Conservation (phyloP, 768 basidiomycete species). For the Crucibulum laeve region DNA sequence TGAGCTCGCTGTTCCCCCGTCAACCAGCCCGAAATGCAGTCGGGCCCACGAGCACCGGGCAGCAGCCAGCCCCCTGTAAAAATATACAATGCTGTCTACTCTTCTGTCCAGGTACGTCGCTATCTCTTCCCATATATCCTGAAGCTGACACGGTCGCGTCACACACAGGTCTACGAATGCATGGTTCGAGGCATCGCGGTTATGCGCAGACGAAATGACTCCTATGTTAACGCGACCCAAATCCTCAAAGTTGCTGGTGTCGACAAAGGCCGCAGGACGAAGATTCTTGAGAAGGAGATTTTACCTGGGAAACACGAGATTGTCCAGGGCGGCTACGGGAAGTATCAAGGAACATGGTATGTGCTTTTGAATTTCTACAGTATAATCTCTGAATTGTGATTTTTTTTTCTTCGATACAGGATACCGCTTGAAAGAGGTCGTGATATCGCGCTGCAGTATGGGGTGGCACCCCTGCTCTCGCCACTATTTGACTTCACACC, state of each 20-base stretch:
- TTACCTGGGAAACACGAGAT: slow-evolving; percentile 95
- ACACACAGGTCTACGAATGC: slow-evolving; percentile 85
- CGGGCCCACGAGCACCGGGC: slow-evolving; percentile 36
- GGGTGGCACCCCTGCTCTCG: slow-evolving; percentile 80
- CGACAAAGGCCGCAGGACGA: slow-evolving; percentile 93
- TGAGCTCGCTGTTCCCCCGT: slow-evolving; percentile 21
- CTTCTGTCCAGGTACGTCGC: slow-evolving; percentile 70
- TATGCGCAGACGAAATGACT: slow-evolving; percentile 93
- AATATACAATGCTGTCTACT: slow-evolving; percentile 92
- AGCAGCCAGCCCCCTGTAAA: slow-evolving; percentile 59
- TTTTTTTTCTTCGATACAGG: slow-evolving; percentile 40
- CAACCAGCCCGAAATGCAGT: slow-evolving; percentile 38
- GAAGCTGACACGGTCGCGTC: slow-evolving; percentile 33
- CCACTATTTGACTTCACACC: slow-evolving; percentile 95
- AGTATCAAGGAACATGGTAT: slow-evolving; percentile 99
- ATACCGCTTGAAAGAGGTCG: slow-evolving; percentile 93
- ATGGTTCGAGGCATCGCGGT: slow-evolving; percentile 98
- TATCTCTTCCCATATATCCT: slow-evolving; percentile 5
- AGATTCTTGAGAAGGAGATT: slow-evolving; percentile 97
- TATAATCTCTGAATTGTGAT: slow-evolving; percentile 13
- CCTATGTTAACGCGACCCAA: slow-evolving; percentile 97
- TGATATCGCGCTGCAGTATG: slow-evolving; percentile 89
- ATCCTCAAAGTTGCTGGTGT: slow-evolving; percentile 98
- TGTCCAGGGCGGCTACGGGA: slow-evolving; percentile 98
- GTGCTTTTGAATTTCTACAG: slow-evolving; percentile 16